Percentiles rank a stretch among this genome's conserved stretches.
Conservation (phyloP, 176 grass and related monocot species). For the Aegilops umbellulata region DNA sequence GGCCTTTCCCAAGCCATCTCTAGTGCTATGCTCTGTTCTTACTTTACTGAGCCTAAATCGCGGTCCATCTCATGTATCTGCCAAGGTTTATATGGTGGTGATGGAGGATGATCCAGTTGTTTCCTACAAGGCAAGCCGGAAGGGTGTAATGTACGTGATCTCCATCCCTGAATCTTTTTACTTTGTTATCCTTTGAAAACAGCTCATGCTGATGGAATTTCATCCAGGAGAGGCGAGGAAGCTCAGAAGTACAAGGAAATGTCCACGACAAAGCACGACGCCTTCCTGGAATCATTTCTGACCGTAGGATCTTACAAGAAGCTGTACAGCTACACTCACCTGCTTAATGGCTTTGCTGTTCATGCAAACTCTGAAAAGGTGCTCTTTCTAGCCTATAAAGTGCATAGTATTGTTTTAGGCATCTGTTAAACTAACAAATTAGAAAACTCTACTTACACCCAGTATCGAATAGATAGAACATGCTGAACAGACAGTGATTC, state of each 20-base stretch:
- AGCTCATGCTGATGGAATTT: slow-evolving; percentile 6
- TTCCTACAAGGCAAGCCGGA: slow-evolving; percentile 48
- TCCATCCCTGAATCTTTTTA: neutral
- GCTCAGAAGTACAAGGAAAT: slow-evolving; percentile 67
- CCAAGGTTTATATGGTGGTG: slow-evolving; percentile 85
- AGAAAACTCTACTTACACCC: neutral
- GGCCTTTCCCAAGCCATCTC: slow-evolving; percentile 27
- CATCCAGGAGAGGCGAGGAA: slow-evolving; percentile 65
- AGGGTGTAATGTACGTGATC: slow-evolving; percentile 50
- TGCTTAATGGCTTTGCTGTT: slow-evolving; percentile 91
- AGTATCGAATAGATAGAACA: neutral
- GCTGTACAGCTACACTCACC: slow-evolving; percentile 82
- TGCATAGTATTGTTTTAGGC: neutral
- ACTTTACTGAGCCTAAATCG: slow-evolving; percentile 36
- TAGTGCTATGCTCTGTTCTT: slow-evolving; percentile 35
- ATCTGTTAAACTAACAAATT: neutral
- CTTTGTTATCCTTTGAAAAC: neutral
- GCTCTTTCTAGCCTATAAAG: neutral
- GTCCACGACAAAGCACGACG: slow-evolving; percentile 61
- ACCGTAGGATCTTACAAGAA: slow-evolving; percentile 74
- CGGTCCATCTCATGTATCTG: slow-evolving; percentile 41
- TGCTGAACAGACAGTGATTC: neutral
- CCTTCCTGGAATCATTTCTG: slow-evolving; percentile 80
- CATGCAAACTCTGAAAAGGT: slow-evolving; percentile 73
- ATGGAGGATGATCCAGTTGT: slow-evolving; percentile 81